phyloP scores from a whole-genome alignment of 257 asterid genomes.

The Striga asiatica region DNA sequence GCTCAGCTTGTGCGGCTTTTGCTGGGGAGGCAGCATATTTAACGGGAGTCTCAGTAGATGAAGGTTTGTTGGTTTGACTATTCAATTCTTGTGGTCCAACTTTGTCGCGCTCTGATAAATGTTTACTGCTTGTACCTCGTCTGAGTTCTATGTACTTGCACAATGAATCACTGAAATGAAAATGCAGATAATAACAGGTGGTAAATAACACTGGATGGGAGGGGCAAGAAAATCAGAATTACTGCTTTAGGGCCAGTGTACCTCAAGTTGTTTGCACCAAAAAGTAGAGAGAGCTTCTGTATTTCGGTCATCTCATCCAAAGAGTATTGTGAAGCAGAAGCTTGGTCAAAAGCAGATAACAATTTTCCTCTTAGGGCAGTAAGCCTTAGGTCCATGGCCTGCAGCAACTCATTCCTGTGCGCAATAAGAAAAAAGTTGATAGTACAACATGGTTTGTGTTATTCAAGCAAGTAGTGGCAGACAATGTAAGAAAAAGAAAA shows the following conservation, averaged over 20 bases:
- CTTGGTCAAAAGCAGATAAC: constrained; percentile 48
- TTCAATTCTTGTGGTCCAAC: constrained; percentile 24
- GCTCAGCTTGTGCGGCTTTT: constrained; percentile 72
- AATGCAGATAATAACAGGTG: neutral
- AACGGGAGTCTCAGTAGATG: constrained; percentile 36
- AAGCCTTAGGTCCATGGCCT: constrained; percentile 80
- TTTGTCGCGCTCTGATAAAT: constrained; percentile 16
- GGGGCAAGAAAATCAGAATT: no score
- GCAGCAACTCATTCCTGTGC: constrained; percentile 74
- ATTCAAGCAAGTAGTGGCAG: constrained; percentile 11
- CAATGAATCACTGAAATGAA: constrained; percentile 53
- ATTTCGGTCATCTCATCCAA: constrained; percentile 43
- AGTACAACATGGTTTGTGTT: constrained; percentile 10
- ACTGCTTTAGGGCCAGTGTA: constrained; percentile 14
- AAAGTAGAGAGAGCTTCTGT: constrained; percentile 54
- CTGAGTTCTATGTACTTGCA: constrained; percentile 39
- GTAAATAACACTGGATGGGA: neutral
- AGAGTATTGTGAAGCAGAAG: constrained; percentile 46
- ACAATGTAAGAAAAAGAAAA: constrained; percentile 13
- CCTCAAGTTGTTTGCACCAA: constrained; percentile 79
- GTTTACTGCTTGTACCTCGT: constrained; percentile 20
- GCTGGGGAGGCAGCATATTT: constrained; percentile 84
- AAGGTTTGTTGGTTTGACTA: constrained; percentile 16
- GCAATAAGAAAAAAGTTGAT: constrained; percentile 15
- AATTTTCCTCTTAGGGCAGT: constrained; percentile 55